Evolutionary conservation across 176 grass and related monocot genomes (phyloP).

Genomic region (Musa troglodytarum): DNA sequence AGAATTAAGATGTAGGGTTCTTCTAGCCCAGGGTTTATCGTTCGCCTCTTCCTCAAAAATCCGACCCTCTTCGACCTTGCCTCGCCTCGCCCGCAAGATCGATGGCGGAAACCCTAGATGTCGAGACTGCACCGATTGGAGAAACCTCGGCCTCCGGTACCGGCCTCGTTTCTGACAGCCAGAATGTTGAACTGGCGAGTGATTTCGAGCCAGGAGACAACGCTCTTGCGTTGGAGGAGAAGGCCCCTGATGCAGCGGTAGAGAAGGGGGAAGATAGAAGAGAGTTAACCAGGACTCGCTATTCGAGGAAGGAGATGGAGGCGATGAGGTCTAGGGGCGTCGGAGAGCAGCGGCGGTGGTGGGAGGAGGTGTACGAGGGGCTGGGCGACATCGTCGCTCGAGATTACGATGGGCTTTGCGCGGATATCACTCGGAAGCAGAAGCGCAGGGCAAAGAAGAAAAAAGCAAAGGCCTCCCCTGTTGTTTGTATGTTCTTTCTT

Average conservation of each 20-base stretch:
- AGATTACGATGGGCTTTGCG: conserved; percentile 41
- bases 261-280: neutral
- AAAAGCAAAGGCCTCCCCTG: conserved; percentile 6
- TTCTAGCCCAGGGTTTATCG: too few relatives aligned
- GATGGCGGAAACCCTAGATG: conserved; percentile 3
- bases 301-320: conserved; percentile 37
- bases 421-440: conserved; percentile 1
- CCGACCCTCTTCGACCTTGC: too few relatives aligned
- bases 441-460: conserved; percentile 27
- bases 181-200: neutral
- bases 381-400: conserved; percentile 32
- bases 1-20: too few relatives aligned
- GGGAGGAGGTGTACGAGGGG: conserved; percentile 39
- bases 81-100: neutral
- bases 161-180: neutral
- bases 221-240: neutral
- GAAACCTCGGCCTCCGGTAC: neutral
- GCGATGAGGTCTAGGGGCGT: conserved; percentile 22
- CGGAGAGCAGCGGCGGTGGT: conserved; percentile 29
- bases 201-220: neutral
- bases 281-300: conserved; percentile 11
- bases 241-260: neutral
- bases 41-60: too few relatives aligned
- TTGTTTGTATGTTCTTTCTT: conserved; percentile 25
- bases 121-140: neutral